Evolutionary conservation across 371 early-diverging fungal species (phyloP).

Genomic region (Mortierella sp.): DNA sequence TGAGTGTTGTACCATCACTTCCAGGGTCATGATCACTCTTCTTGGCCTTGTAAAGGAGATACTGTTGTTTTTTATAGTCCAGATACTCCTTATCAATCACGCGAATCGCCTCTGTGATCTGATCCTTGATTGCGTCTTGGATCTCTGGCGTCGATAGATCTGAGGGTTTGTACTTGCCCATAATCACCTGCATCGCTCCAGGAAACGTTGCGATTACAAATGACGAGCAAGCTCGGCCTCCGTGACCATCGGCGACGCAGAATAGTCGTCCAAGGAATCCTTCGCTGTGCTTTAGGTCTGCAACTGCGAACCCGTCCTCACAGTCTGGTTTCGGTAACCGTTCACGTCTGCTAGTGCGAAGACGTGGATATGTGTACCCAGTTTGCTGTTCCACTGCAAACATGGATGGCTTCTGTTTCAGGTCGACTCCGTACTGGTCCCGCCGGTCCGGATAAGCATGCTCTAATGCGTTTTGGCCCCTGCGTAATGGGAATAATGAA

Average conservation of each 20-base stretch:
- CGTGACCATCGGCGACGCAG: slow-evolving; percentile 73
- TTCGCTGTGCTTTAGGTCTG: slow-evolving; percentile 57
- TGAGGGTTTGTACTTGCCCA: slow-evolving; percentile 58
- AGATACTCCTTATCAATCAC: slow-evolving; percentile 66
- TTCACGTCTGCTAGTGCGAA: slow-evolving; percentile 64
- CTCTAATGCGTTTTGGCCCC: slow-evolving; percentile 33
- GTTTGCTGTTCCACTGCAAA: slow-evolving; percentile 73
- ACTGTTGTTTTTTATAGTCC: slow-evolving; percentile 61
- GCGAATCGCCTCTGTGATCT: slow-evolving; percentile 64
- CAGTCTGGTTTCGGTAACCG: slow-evolving; percentile 69
- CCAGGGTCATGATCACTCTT: slow-evolving; percentile 58
- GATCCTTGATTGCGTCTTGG: slow-evolving; percentile 59
- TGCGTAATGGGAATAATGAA: not conserved
- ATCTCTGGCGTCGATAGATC: slow-evolving; percentile 53
- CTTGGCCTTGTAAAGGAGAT: slow-evolving; percentile 49
- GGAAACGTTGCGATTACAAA: slow-evolving; percentile 69
- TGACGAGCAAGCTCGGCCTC: slow-evolving; percentile 72
- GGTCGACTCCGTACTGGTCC: slow-evolving; percentile 42
- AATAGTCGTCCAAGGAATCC: slow-evolving; percentile 63
- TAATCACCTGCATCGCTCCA: slow-evolving; percentile 58
- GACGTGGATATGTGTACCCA: slow-evolving; percentile 73
- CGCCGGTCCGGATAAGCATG: slow-evolving; percentile 41
- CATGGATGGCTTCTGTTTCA: slow-evolving; percentile 32
- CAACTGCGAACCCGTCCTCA: slow-evolving; percentile 70
- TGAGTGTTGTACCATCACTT: slow-evolving; percentile 87